phyloP scores from a whole-genome alignment of 768 basidiomycete genomes.

The Rhizopogon vinicolor region DNA sequence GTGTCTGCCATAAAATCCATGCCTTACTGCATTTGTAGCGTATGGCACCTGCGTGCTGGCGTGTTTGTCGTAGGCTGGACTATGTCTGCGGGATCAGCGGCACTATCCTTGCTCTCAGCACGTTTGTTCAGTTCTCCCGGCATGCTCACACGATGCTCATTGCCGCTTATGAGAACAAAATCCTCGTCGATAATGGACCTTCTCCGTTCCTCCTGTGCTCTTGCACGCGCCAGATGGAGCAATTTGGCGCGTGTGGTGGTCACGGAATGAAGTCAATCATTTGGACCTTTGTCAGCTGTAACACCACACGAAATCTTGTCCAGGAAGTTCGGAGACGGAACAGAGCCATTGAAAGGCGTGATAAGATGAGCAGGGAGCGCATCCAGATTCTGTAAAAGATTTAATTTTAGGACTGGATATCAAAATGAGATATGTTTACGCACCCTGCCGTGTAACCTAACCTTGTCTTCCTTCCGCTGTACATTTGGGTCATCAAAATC shows the following conservation, averaged over 20 bases:
- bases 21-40: conserved; percentile 75
- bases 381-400: conserved; percentile 63
- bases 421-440: conserved; percentile 14
- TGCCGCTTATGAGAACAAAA: conserved; percentile 13
- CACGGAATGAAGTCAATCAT: conserved; percentile 79
- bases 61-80: conserved; percentile 46
- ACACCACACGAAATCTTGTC: conserved; percentile 84
- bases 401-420: not conserved
- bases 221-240: conserved; percentile 67
- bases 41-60: conserved; percentile 41
- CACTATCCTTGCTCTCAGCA: conserved; percentile 8
- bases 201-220: conserved; percentile 51
- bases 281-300: conserved; percentile 64
- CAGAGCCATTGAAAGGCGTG: conserved; percentile 80
- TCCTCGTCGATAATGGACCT: conserved; percentile 46
- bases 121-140: not conserved
- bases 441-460: conserved; percentile 63
- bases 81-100: conserved; percentile 32
- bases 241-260: conserved; percentile 81
- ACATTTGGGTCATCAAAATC: conserved; percentile 57
- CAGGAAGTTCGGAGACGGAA: conserved; percentile 82
- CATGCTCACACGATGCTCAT: not conserved
- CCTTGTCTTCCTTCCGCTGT: conserved; percentile 75
- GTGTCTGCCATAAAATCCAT: conserved; percentile 76
- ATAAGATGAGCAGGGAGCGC: conserved; percentile 79